A percentile compares a stretch with the other conserved stretches of the same genome.
phyloP scores from a whole-genome alignment of 2,329 filamentous ascomycete genomes.

The Cytospora schulzeri region DNA sequence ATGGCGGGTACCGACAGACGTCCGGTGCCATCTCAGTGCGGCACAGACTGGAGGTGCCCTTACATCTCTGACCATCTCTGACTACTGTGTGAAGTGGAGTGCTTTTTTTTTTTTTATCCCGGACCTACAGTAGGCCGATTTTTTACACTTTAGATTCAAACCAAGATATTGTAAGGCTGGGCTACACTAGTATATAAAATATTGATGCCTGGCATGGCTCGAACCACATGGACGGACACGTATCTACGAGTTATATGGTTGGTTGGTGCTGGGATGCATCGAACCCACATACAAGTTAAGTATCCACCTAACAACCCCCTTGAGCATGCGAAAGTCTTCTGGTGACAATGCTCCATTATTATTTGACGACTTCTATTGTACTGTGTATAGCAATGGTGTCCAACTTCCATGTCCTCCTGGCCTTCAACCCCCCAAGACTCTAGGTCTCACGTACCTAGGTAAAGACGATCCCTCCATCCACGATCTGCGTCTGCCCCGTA shows the following conservation, averaged over 20 bases:
- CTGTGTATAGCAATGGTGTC: no score
- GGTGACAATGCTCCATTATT: no score
- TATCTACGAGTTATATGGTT: neutral
- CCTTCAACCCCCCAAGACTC: neutral
- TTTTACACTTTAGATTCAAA: neutral
- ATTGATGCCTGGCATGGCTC: neutral
- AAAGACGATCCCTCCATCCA: conserved; percentile 62
- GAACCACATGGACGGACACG: neutral
- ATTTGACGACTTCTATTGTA: no score
- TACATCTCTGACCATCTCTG: no score
- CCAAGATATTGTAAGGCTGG: neutral
- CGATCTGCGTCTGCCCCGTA: conserved; percentile 66
- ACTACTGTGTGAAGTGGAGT: neutral
- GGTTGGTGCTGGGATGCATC: neutral
- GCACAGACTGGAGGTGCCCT: neutral
- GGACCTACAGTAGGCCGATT: neutral
- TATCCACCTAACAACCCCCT: no score
- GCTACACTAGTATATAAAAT: neutral
- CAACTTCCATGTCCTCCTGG: neutral
- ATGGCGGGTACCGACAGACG: neutral
- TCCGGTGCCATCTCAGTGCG: neutral
- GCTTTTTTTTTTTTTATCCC: no score
- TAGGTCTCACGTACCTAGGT: conserved; percentile 31
- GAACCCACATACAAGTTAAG: no score
- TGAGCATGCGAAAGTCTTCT: no score